Base-by-base conservation (phyloP, 2,329 filamentous ascomycete species). In the Drechslerella stenobrocha region DNA sequence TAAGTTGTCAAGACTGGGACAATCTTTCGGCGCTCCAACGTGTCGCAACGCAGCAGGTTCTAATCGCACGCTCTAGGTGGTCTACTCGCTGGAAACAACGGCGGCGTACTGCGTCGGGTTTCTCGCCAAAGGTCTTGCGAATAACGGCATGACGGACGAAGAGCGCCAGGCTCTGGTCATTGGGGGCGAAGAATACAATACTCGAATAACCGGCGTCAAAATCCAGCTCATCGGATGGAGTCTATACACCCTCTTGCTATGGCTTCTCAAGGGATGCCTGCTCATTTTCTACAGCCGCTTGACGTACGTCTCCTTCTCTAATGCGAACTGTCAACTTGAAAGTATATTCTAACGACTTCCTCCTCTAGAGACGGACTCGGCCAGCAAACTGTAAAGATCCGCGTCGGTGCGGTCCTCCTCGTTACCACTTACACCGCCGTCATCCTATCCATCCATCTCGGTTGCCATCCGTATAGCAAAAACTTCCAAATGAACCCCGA, bases 401-500 rank as follows among this genome's bases (percentile, higher is more conserved):
- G 78, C 37, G 72, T 82, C 44, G 82, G 81, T 5, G 83, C 82
- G 63, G 75, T 71, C 2, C 70, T 83, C 32, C 77, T 84, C 30
- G 75, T 75, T 0, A 70, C 70, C 1, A 83, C 80, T 2, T 85
- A 80, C 69, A 56, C 84, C 24, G 77, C 77, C 0, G 79, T 79
- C 3, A 74, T 82, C 24, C 75, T 80, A 30, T 79, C 79, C 2
- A 78, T 84, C 32, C 77, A 83, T 11, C 75, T 81, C 2, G 78
- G 79, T 5, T 85, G 83, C 70, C 77, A 77, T 22, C 82, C 82
- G 0, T 78, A 85, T 53, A 70, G 76, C 23, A 78, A 78, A 35
- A 81, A 82, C 71, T 85, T 83, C 82, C 82, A 85, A 73, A 83
- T 85, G 48, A 76, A 79, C 52, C 83, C 83, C 0, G 74, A 85